Base-by-base conservation (phyloP, 495 filamentous ascomycete species). In the Opeltia flavorubescens region DNA sequence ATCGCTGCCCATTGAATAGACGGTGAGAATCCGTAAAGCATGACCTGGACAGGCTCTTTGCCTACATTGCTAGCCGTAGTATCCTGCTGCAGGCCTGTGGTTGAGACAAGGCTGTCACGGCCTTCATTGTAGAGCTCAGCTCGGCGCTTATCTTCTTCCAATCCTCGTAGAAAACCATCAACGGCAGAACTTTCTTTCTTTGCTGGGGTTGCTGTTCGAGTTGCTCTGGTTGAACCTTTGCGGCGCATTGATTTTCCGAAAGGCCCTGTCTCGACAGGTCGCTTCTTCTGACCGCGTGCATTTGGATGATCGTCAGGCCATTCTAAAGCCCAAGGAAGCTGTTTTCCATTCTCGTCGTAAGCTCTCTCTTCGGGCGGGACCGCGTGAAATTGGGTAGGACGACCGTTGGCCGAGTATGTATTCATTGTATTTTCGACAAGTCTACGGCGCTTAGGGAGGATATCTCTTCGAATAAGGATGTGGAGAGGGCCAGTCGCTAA, bases 1-100 rank as follows among this genome's bases (percentile, higher is more conserved):
- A 95, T 81, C 21, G 85, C 86, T 26, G 86, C 83, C 69, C 86
- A 94, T 64, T 91, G 84, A 24, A 73, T 68, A 30, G 72, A 67
- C 29, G 70, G 70, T 28, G 77, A 74, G 62, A 85, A 94, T n/a
- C 88, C 88, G 50, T 84, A 81, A 21, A 95, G 67, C 23, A 93
- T 78, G 48, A 89, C 76, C 61, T 94, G 85, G 17, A 79, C 87
- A 11, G 88, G 86, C 53, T 77, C 73, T 55, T 72, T 75, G 41
- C 21, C 25, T 12, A 21, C 21, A 9, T 17, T 12, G 25, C 18
- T 12, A 4, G 20, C 21, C 18, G 25, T 18, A 21, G 15, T 5
- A 25, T 41, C 38, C 25, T 41, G 17, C 21, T 41, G 38, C 9
- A 36, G 20, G 5, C 18, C 15, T 9, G 38, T 9, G n/a, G 21